Base-by-base conservation (phyloP, 2,329 filamentous ascomycete species). In the Talaromyces atroroseus region DNA sequence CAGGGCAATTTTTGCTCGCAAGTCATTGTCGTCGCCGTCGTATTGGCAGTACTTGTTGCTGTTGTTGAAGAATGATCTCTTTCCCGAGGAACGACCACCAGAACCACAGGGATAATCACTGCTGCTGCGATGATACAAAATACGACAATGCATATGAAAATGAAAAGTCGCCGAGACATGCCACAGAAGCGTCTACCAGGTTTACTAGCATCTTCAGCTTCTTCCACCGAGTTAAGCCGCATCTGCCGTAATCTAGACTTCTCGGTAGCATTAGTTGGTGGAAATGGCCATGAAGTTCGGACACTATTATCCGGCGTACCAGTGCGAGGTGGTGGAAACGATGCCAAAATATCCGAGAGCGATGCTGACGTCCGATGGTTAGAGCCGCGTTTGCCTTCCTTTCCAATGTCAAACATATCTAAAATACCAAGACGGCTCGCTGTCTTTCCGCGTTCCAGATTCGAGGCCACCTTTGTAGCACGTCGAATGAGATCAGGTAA, bases 401-500 rank as follows among this genome's bases (percentile, higher is more conserved):
- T 60, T 52, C 65, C 68, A 57, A 65, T 61, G 59, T 69, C 69
- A n/a, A 73, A 62, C 59, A 76, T 66, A 73, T 81, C 74, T 72
- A 80, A 64, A 61, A 82, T 70, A 18, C 79, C 80, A 6, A 83
- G 64, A 56, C 80, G 76, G 65, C 83, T 86, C 12, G 83, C 83
- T 20, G 84, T 86, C 62, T 75, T 86, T 12, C 92, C 92, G 62
- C 86, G 86, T 65, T 97, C 92, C 58, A 99, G 85, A 72, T 95
- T 91, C 0, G 89, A 84, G 16, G 92, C 92, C 38, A 97, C 77
- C 62, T 84, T 85, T 0, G 92, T 97, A 11, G 94, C 94, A 63
- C 94, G 84, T 65, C 85, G 82, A 63, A 99, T 97, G 59, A 99
- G 76, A 69, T 97, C 94, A 0, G 92, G 88, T 58, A 99, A 76